These are phyloP conservation scores for Orychophragmus violaceus DNA, from an alignment of 345 rosid genomes.

Conservation along the genomic window DNA sequence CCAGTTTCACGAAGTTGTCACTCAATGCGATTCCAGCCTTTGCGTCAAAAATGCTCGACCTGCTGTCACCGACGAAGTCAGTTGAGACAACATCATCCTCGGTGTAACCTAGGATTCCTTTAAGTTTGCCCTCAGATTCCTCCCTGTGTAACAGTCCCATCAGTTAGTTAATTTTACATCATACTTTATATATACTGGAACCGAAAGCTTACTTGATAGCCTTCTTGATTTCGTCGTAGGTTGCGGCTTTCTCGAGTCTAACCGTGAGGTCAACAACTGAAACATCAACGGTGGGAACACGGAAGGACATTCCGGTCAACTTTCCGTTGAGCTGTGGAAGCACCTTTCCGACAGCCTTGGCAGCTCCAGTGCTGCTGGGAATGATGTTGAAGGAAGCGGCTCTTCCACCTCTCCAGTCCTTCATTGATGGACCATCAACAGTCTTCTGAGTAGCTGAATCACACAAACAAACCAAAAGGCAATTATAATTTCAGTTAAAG, in stretches of 20 bases:
- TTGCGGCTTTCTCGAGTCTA: slow-evolving; percentile 30
- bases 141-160: slow-evolving; percentile 8
- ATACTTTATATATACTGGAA: not conserved
- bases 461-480: not conserved
- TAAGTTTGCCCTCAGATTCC: not conserved
- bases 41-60: not conserved
- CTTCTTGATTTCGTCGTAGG: not conserved
- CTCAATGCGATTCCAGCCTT: not conserved
- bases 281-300: slow-evolving; percentile 78
- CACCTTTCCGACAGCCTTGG: not conserved
- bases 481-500: too few relatives aligned
- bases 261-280: slow-evolving; percentile 81
- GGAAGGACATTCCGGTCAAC: slow-evolving; percentile 66
- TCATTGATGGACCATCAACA: not conserved
- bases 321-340: not conserved
- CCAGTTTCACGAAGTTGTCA: not conserved
- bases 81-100: not conserved
- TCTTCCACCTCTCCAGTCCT: not conserved
- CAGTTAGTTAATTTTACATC: not conserved
- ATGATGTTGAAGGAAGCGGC: too few relatives aligned
- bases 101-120: not conserved
- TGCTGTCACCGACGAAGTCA: not conserved
- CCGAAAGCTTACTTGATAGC: slow-evolving; percentile 49
- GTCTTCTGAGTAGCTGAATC: not conserved
- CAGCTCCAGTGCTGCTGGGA: too few relatives aligned